These are phyloP conservation scores for Blastobotrys petasosporus DNA, from an alignment of 1,139 yeast genomes.

Conservation along the genomic window DNA sequence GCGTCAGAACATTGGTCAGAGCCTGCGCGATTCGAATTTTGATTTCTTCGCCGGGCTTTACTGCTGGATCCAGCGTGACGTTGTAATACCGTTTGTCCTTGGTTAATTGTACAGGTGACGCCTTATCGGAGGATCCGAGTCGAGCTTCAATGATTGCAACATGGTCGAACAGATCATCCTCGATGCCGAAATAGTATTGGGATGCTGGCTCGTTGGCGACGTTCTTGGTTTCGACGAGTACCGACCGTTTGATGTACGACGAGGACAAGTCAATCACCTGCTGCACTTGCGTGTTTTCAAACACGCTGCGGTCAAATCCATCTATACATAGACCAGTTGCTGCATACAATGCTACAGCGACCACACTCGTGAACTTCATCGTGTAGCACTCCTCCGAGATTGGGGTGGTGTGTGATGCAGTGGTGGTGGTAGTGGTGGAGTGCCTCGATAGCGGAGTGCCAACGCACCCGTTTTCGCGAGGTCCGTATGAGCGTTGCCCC, in stretches of 20 bases:
- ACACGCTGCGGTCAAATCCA: constrained; percentile 12
- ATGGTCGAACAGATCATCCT: constrained; percentile 39
- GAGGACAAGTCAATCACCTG: constrained; percentile 54
- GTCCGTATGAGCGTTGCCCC: too few relatives aligned
- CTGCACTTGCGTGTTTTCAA: constrained; percentile 29
- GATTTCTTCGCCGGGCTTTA: constrained; percentile 54
- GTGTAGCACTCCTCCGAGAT: not conserved
- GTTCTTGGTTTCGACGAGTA: constrained; percentile 54
- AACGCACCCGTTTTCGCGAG: too few relatives aligned
- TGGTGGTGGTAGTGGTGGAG: too few relatives aligned
- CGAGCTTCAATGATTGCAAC: constrained; percentile 43
- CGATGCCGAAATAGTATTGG: constrained; percentile 52
- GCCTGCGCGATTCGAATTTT: constrained; percentile 51
- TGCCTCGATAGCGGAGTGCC: too few relatives aligned
- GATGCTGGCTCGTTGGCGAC: constrained; percentile 47
- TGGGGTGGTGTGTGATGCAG: too few relatives aligned
- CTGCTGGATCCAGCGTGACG: constrained; percentile 55
- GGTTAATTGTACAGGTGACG: constrained; percentile 16
- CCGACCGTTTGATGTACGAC: constrained; percentile 61
- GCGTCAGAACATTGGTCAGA: constrained; percentile 44
- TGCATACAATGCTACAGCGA: constrained; percentile 1
- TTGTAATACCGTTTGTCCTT: constrained; percentile 35
- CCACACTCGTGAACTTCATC: constrained; percentile 5
- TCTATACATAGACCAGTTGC: constrained; percentile 3
- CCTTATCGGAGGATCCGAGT: constrained; percentile 17